phyloP scores from a whole-genome alignment of 345 rosid species.

The Salix suchowensis region DNA sequence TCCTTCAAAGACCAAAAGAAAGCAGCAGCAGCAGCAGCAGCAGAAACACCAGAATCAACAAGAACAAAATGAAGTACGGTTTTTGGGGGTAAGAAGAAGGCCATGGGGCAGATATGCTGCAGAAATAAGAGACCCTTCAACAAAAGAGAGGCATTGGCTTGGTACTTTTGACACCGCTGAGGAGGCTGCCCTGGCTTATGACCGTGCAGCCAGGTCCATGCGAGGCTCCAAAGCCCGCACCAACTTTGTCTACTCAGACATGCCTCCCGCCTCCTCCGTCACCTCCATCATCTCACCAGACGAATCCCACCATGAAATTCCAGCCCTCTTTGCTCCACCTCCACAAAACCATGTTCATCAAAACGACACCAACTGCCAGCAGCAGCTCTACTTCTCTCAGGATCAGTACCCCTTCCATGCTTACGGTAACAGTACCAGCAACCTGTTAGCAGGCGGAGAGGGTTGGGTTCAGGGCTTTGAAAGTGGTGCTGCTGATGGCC shows the following conservation, averaged over 20 bases:
- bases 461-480: constrained; percentile 1
- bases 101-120: constrained; percentile 98
- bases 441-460: background rate
- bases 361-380: constrained; percentile 7
- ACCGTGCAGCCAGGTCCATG: constrained; percentile 86
- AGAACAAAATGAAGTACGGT: constrained; percentile 40
- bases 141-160: constrained; percentile 90
- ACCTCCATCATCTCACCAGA: constrained; percentile 86
- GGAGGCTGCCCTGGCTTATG: constrained; percentile 90
- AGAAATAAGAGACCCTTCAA: constrained; percentile 87
- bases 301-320: constrained; percentile 49
- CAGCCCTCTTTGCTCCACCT: constrained; percentile 40
- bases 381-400: background rate
- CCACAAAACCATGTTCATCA: constrained; percentile 4
- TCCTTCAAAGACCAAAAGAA: constrained; percentile 52
- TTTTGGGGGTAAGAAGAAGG: constrained; percentile 85
- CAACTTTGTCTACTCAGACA: constrained; percentile 85
- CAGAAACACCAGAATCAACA: constrained; percentile 19
- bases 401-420: constrained; percentile 1
- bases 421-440: background rate
- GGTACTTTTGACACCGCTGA: constrained; percentile 89
- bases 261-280: constrained; percentile 80
- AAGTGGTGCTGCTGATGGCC: background rate
- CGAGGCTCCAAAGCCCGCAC: constrained; percentile 83
- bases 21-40: constrained; percentile 24